These are phyloP conservation scores for Tilletia horrida DNA, from an alignment of 1,284 basidiomycete genomes.

Conservation along the genomic window DNA sequence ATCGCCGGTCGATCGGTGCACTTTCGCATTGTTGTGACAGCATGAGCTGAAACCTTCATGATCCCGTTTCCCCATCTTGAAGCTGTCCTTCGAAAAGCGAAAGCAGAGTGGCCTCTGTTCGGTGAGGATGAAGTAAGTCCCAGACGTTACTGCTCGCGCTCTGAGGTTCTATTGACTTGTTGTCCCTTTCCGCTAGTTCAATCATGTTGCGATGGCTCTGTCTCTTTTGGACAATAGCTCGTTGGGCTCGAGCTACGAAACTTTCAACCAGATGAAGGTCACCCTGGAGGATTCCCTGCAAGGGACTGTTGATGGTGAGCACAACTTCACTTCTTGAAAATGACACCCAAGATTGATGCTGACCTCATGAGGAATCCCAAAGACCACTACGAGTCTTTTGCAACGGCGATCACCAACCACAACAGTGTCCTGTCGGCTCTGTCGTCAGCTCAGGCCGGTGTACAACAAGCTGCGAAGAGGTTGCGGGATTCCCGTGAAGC, in stretches of 20 bases:
- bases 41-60: neutral
- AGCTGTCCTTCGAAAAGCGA: constrained; percentile 50
- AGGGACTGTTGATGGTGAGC: constrained; percentile 45
- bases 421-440: constrained; percentile 45
- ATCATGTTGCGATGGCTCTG: constrained; percentile 44
- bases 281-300: constrained; percentile 47
- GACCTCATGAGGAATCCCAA: neutral
- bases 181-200: constrained; percentile 31
- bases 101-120: constrained; percentile 50
- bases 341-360: neutral
- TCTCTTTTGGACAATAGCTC: constrained; percentile 49
- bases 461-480: constrained; percentile 37
- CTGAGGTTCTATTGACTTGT: neutral
- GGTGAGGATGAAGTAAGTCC: constrained; percentile 36
- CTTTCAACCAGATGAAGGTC: constrained; percentile 44
- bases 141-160: neutral
- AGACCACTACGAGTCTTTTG: constrained; percentile 54
- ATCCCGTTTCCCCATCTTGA: neutral
- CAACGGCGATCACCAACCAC: constrained; percentile 53
- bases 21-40: too few relatives aligned
- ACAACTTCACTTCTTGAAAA: too few relatives aligned
- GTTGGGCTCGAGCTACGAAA: constrained; percentile 36
- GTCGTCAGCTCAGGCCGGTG: constrained; percentile 39
- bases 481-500: constrained; percentile 50
- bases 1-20: neutral